Evolutionary conservation across 768 basidiomycete species (phyloP).

Genomic region (Favolaschia claudopus): DNA sequence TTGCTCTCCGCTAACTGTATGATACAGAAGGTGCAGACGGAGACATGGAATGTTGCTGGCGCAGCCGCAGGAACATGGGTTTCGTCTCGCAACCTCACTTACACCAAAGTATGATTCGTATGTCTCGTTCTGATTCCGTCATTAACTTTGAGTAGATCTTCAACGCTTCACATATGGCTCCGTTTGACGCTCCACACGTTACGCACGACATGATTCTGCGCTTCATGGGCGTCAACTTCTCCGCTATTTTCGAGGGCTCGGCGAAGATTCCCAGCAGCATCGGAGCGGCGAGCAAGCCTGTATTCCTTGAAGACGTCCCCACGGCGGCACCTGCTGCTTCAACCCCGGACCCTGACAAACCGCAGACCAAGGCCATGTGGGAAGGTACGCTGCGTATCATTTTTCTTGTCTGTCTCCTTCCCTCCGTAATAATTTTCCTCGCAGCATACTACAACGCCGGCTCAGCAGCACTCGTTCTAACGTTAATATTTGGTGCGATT

Average conservation of each 20-base stretch:
- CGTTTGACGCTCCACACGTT: slow-evolving; percentile 84
- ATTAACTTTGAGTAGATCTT: slow-evolving; percentile 61
- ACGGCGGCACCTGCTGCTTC: slow-evolving; percentile 42
- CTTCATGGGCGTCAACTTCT: slow-evolving; percentile 93
- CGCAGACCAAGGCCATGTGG: slow-evolving; percentile 89
- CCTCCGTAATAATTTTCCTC: slow-evolving; percentile 5
- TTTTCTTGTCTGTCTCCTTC: not conserved
- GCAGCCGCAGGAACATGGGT: slow-evolving; percentile 92
- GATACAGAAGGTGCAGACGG: slow-evolving; percentile 67
- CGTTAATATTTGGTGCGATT: slow-evolving; percentile 72
- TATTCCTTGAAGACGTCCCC: slow-evolving; percentile 57
- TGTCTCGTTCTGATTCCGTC: not conserved
- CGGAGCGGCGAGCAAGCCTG: slow-evolving; percentile 74
- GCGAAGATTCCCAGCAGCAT: slow-evolving; percentile 84
- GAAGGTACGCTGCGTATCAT: slow-evolving; percentile 63
- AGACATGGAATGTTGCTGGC: slow-evolving; percentile 79
- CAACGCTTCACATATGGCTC: slow-evolving; percentile 96
- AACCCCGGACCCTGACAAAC: slow-evolving; percentile 56
- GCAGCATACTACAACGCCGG: slow-evolving; percentile 95
- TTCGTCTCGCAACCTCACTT: slow-evolving; percentile 87
- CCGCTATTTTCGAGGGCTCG: slow-evolving; percentile 79
- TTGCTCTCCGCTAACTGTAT: slow-evolving; percentile 10
- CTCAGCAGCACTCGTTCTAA: slow-evolving; percentile 83
- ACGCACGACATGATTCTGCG: slow-evolving; percentile 99
- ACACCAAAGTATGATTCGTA: slow-evolving; percentile 72